Percentiles rank a stretch among this genome's conserved stretches.
Evolutionary conservation across 768 basidiomycete species (phyloP).

Genomic region (Hericium rajendrae): DNA sequence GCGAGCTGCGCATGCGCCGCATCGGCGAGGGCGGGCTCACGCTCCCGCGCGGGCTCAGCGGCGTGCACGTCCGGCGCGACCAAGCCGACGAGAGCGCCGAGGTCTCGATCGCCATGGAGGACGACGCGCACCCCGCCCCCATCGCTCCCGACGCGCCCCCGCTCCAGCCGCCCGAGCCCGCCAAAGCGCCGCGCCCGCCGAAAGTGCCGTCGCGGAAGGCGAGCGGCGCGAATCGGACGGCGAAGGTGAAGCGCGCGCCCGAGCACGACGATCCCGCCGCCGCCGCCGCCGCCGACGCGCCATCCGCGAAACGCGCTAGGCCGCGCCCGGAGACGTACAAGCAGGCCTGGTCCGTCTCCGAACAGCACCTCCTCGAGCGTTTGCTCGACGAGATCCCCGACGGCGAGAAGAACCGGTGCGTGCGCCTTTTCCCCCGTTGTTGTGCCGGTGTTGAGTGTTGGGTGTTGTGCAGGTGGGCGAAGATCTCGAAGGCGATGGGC

Average conservation of each 20-base stretch:
- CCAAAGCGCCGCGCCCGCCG: too few species aligned
- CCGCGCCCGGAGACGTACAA: slow-evolving; percentile 72
- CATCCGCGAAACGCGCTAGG: slow-evolving; percentile 14
- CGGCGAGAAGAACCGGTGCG: slow-evolving; percentile 65
- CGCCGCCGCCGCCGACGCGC: not conserved
- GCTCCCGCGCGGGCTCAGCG: slow-evolving; percentile 20
- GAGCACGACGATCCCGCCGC: not conserved
- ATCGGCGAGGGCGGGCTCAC: slow-evolving; percentile 22
- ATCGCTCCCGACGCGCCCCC: too few species aligned
- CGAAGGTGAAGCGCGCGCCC: not conserved
- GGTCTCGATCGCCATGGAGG: slow-evolving; percentile 42
- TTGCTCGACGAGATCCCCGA: slow-evolving; percentile 69
- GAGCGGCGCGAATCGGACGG: not conserved
- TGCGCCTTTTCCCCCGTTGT: not conserved
- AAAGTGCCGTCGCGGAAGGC: too few species aligned
- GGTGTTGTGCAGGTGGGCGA: slow-evolving; percentile 48
- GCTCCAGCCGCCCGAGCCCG: not conserved
- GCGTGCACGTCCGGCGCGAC: slow-evolving; percentile 47
- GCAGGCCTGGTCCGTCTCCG: slow-evolving; percentile 65
- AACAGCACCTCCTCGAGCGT: slow-evolving; percentile 70
- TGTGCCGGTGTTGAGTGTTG: not conserved
- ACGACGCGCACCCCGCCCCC: slow-evolving; percentile 10
- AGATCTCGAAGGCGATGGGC: slow-evolving; percentile 76
- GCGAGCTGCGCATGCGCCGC: slow-evolving; percentile 46
- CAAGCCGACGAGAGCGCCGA: slow-evolving; percentile 51